Conservation (phyloP, 495 filamentous ascomycete species). For the Hyaloscypha bicolor region DNA sequence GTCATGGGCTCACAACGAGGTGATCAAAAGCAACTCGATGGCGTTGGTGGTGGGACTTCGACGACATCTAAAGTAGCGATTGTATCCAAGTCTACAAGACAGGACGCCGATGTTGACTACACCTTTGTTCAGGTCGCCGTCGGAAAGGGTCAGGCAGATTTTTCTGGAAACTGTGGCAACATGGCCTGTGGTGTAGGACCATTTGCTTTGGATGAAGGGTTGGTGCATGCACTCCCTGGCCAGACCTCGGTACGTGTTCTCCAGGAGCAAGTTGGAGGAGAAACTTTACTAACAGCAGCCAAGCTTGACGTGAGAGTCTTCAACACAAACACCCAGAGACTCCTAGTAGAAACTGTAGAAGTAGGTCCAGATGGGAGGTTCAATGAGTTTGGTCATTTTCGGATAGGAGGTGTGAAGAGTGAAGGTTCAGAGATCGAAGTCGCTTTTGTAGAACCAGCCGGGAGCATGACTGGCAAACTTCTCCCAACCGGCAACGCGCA, state of each 20-base stretch:
- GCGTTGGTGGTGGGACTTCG: conserved; percentile 68
- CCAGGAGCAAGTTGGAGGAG: no score
- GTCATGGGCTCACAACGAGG: conserved; percentile 64
- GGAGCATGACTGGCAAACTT: conserved; percentile 63
- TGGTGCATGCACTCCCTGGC: conserved; percentile 27
- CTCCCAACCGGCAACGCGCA: conserved; percentile 61
- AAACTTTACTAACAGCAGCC: no score
- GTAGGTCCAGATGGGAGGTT: conserved; percentile 48
- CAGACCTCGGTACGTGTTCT: no score
- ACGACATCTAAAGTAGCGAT: conserved; percentile 73
- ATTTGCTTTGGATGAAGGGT: conserved; percentile 56
- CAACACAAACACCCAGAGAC: conserved; percentile 52
- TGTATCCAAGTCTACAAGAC: conserved; percentile 45
- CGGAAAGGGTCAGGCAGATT: conserved; percentile 55
- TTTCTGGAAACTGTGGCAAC: conserved; percentile 71
- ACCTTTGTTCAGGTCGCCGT: conserved; percentile 70
- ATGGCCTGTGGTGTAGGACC: conserved; percentile 68
- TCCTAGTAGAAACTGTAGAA: conserved; percentile 46
- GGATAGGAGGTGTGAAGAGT: conserved; percentile 67
- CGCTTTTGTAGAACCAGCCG: conserved; percentile 66
- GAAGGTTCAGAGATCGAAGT: conserved; percentile 56
- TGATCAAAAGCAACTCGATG: conserved; percentile 66
- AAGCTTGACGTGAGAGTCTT: conserved; percentile 45
- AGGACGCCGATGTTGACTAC: conserved; percentile 65
- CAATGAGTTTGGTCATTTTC: conserved; percentile 52